phyloP scores from a whole-genome alignment of 1,284 basidiomycete species.

The Cutaneotrichosporon cavernicola region DNA sequence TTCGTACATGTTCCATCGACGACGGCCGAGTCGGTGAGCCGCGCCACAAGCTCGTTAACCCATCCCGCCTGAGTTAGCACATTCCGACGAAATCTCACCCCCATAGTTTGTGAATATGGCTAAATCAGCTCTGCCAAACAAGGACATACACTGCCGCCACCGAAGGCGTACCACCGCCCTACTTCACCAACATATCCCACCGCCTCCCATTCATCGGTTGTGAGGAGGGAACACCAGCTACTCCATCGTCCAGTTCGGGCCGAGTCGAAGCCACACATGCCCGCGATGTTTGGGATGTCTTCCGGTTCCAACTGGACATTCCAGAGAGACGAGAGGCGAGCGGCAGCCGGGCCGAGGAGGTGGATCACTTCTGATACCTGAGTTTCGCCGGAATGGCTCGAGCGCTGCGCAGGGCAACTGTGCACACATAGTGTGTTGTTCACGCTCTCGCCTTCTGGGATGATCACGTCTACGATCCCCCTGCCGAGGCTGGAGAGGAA shows the following conservation, averaged over 20 bases:
- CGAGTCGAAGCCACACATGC: slow-evolving; percentile 71
- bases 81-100: slow-evolving; percentile 12
- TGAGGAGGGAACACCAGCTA: slow-evolving; percentile 70
- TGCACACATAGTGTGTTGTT: slow-evolving; percentile 74
- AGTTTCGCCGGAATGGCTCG: slow-evolving; percentile 33
- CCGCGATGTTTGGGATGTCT: slow-evolving; percentile 66
- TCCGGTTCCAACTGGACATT: slow-evolving; percentile 59
- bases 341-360: slow-evolving; percentile 9
- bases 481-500: slow-evolving; percentile 58
- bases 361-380: not conserved
- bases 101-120: slow-evolving; percentile 39
- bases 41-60: slow-evolving; percentile 76
- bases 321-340: slow-evolving; percentile 51
- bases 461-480: slow-evolving; percentile 30
- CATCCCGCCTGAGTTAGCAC: slow-evolving; percentile 61
- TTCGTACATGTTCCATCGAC: slow-evolving; percentile 73
- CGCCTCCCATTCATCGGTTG: slow-evolving; percentile 59
- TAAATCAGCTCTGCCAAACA: slow-evolving; percentile 16
- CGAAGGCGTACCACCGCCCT: slow-evolving; percentile 68
- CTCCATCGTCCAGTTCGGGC: slow-evolving; percentile 55
- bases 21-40: slow-evolving; percentile 65
- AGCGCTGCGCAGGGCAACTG: slow-evolving; percentile 62
- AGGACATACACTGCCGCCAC: slow-evolving; percentile 60
- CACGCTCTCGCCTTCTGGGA: slow-evolving; percentile 49
- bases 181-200: slow-evolving; percentile 72